phyloP scores from a whole-genome alignment of 1,139 yeast species.

The Blastobotrys arbuscula region DNA sequence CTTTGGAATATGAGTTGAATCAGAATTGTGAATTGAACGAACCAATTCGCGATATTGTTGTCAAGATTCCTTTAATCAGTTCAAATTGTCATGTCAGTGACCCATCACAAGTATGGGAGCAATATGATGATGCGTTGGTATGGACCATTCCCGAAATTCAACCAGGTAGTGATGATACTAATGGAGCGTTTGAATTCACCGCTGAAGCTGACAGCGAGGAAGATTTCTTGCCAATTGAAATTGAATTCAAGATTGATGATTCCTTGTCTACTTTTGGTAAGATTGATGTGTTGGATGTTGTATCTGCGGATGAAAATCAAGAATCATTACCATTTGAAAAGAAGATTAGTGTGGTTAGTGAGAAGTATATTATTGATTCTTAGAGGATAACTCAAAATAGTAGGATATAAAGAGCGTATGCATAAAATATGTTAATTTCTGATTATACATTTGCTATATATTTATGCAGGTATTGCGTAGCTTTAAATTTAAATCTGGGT shows the following conservation, averaged over 20 bases:
- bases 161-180: constrained; percentile 37
- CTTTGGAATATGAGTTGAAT: constrained; percentile 78
- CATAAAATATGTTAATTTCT: neutral
- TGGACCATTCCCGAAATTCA: constrained; percentile 40
- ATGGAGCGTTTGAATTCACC: constrained; percentile 76
- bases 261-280: constrained; percentile 40
- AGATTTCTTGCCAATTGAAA: constrained; percentile 80
- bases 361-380: constrained; percentile 54
- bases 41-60: constrained; percentile 49
- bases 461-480: no score
- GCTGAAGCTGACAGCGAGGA: constrained; percentile 77
- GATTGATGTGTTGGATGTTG: constrained; percentile 43
- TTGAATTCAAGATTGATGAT: constrained; percentile 42
- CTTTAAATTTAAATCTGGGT: no score
- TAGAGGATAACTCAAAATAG: no score
- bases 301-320: constrained; percentile 35
- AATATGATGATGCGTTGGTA: constrained; percentile 36
- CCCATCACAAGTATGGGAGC: constrained; percentile 33
- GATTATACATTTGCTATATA: no score
- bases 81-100: constrained; percentile 51
- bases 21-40: constrained; percentile 41
- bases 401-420: neutral
- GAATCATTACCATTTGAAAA: constrained; percentile 67
- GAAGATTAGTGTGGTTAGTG: constrained; percentile 55
- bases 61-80: constrained; percentile 59